Evolutionary conservation across 2,329 filamentous ascomycete species (phyloP), one percentile per base, ranked within the genome.

Genomic region (Raffaelea deltoideospora): DNA sequence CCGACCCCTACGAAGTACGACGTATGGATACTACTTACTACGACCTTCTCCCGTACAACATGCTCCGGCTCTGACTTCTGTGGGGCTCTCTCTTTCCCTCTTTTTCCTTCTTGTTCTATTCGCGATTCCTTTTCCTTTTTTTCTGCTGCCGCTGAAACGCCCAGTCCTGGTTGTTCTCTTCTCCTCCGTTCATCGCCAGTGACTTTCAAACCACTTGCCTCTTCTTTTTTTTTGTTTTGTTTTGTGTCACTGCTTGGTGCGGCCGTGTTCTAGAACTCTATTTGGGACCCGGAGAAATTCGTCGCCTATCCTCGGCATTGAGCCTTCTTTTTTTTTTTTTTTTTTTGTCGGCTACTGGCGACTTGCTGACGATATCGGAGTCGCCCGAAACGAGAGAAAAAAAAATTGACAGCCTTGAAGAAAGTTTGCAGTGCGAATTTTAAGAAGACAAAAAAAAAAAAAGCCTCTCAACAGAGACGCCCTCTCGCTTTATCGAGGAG

Each of bases 311-410:
- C 39, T 46, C 45, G 43, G 46, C 42, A 37, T 43, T 43, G 40
- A 41, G 43, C 41, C 36, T 41, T 41, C 23, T 20, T 37, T 33
- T 34, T 36, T 36, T 40, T 43, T 44, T 43, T 42, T 35, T 29
- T 30, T 26, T 29, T 23, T 39, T 37, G 39, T n/a, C n/a, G n/a
- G n/a, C n/a, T n/a, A n/a, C n/a, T n/a, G n/a, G n/a, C n/a, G n/a
- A n/a, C n/a, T n/a, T n/a, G n/a, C n/a, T n/a, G 35, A 43, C 41
- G 44, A 40, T 38, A 42, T 42, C 43, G 43, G 43, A 38, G 40
- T 22, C 29, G 26, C 28, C 35, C 34, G 17, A 26, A 30, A 27
- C n/a, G 14, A 31, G 19, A 19, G 18, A 17, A 4, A 8, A 30
- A 10, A 6, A 30, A 20, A 36, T n/a, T n/a, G n/a, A n/a, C n/a